Evolutionary conservation across 768 basidiomycete genomes (phyloP), one percentile per base, ranked within the genome.

Genomic region (Lyophyllum decastes): DNA sequence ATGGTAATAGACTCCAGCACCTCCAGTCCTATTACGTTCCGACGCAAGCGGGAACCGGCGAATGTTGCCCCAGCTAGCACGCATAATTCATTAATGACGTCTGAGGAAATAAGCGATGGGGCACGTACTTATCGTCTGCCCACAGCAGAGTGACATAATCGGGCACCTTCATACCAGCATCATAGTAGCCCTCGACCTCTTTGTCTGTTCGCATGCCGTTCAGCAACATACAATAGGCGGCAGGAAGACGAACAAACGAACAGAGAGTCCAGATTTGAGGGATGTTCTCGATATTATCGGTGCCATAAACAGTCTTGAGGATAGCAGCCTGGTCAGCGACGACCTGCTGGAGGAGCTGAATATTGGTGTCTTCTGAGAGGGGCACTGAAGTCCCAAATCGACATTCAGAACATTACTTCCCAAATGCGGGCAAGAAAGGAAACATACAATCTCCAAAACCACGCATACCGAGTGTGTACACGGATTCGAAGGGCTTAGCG

Each of bases 1-100:
- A 66, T 87, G 85, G 64, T 87, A 90, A 68, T 89, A 90, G 5
- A 88, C 81, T 34, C 88, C 89, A 25, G 87, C 83, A 41, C 89
- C 87, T 47, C 87, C 89, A 4, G 80, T 82, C 50, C 87, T 76
- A 63, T 83, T 83, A 16, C 83, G 76, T 64, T 87, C 85, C 16
- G 72, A 73, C 6, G 71, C 66, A 8, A 80, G 64, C 1, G 85
- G 85, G 61, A 82, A 83, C 21, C 88, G 81, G 34, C 86, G 83
- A 49, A 90, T 78, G 64, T 89, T 89, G 2, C 88, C 88, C 80
- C 82, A 90, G 69, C 84, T 85, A 51, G 11, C 19, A 22, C 51
- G 4, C 54, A 35, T 4, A 7, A 40, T 12, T 47, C 38, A 26
- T 26, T 9, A 53, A 24, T 2, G 41, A 11, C 19, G 49, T 22